Evolutionary conservation across 2,329 filamentous ascomycete species (phyloP).

Genomic region (Huntiella bhutanensis): DNA sequence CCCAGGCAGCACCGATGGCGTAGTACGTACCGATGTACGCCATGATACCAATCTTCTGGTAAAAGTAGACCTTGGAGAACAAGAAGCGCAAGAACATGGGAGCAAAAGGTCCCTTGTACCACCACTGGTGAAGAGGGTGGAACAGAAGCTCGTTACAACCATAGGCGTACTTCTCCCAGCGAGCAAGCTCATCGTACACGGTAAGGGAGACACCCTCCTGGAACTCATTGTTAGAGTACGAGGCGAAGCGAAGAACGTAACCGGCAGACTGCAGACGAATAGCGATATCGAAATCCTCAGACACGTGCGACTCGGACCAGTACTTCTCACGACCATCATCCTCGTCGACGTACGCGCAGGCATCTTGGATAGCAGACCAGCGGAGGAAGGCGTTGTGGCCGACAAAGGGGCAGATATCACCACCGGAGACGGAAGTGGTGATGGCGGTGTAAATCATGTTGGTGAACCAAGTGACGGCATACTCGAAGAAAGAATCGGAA

Average conservation of each 20-base stretch:
- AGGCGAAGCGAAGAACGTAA: conserved; percentile 48
- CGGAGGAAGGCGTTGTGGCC: conserved; percentile 60
- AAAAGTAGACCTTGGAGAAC: conserved; percentile 39
- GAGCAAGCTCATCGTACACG: conserved; percentile 51
- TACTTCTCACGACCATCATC: conserved; percentile 44
- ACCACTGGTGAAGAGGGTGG: conserved; percentile 44
- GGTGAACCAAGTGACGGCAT: conserved; percentile 57
- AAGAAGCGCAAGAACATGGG: conserved; percentile 43
- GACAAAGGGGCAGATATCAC: conserved; percentile 57
- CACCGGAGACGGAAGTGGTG: conserved; percentile 48
- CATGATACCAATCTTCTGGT: conserved; percentile 52
- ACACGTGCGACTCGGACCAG: conserved; percentile 60
- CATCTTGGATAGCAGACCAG: conserved; percentile 32
- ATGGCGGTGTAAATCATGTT: conserved; percentile 61
- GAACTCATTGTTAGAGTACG: conserved; percentile 51
- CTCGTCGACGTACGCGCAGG: conserved; percentile 20
- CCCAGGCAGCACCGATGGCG: conserved; percentile 47
- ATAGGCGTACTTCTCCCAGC: conserved; percentile 59
- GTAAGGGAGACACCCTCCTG: conserved; percentile 57
- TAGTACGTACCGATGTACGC: conserved; percentile 56
- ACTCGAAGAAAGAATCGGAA: conserved; percentile 53
- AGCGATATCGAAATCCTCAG: conserved; percentile 61
- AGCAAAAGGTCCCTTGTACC: conserved; percentile 43
- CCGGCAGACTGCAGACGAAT: conserved; percentile 51
- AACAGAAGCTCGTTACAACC: conserved; percentile 55